Evolutionary conservation across 2,329 filamentous ascomycete species (phyloP), one percentile per base, ranked within the genome.

Genomic region (Colletotrichum paranaense): DNA sequence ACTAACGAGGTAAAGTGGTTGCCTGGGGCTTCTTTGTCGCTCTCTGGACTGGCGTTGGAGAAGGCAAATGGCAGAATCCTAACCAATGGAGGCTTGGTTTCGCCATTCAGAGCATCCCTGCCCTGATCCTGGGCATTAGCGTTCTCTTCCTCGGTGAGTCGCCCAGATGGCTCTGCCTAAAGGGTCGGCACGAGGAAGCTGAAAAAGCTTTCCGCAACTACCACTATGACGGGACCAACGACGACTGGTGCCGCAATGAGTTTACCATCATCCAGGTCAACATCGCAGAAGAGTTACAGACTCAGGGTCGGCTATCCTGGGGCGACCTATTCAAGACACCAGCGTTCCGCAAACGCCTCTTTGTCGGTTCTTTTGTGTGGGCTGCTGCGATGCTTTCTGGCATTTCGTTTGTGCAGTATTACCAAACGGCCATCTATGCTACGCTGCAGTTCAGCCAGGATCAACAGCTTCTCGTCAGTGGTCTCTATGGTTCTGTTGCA

Each of bases 401-500:
- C 1, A 84, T 84, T 42, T 83, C 81, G 0, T 84, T 84, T n/a
- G 83, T 84, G 1, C 83, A 84, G 74, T 84, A 84, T 38, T 84
- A 81, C 65, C 82, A 84, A 74, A 84, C 83, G 0, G 82, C 83
- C 5, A 84, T 84, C 63, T 84, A 84, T 59, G 82, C 82, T 0
- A 84, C 82, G 0, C 80, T 84, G 0, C 82, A 83, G 57, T 84
- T 81, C 71, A 76, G 75, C 16, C 76, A 84, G 66, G 79, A 81
- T 46, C 77, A 78, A 12, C 82, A 84, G 26, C 79, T 84, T 1
- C 81, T 84, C 0, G 81, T 84, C 32, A 84, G 83, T 32, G 83
- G 83, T 0, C 76, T 84, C 0, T 84, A 84, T 26, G 82, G 83
- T 0, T 82, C 82, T 0, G 81, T 84, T 0, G 82, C 78, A 0